These are phyloP conservation scores for Heterobasidion irregulare DNA, from an alignment of 1,284 basidiomycete species.

Conservation along the genomic window DNA sequence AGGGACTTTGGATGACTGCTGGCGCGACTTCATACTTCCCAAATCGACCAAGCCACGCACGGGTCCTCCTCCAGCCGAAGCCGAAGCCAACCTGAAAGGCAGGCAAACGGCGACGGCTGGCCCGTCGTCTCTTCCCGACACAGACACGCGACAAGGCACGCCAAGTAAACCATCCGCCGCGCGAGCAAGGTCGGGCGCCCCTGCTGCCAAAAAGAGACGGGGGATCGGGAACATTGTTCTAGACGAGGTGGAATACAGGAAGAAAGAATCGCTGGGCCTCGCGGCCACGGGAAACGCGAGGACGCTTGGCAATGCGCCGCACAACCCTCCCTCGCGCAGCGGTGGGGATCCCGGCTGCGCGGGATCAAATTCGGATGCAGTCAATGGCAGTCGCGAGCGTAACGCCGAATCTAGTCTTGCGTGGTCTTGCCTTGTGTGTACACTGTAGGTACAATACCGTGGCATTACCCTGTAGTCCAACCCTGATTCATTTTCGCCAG, in stretches of 20 bases:
- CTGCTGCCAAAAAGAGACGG: conserved; percentile 1
- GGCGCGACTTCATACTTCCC: conserved; percentile 39
- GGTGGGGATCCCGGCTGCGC: neutral
- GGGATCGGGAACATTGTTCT: conserved; percentile 31
- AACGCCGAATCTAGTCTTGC: no score
- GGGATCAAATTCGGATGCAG: neutral
- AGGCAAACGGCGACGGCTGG: neutral
- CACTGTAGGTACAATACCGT: conserved; percentile 32
- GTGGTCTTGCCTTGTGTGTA: conserved; percentile 48
- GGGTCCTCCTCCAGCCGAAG: neutral
- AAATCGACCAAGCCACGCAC: neutral
- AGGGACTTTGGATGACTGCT: conserved; percentile 32
- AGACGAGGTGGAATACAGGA: conserved; percentile 36
- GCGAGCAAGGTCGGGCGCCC: no score
- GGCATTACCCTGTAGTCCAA: neutral
- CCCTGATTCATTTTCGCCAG: conserved; percentile 19
- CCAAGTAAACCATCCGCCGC: neutral
- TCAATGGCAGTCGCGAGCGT: neutral
- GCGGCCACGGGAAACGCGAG: neutral
- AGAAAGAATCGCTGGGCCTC: conserved; percentile 36
- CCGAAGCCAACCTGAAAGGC: neutral
- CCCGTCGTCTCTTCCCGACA: neutral
- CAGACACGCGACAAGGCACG: neutral
- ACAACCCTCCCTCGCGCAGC: neutral
- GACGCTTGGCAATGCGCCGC: neutral